Evolutionary conservation across 108 stramenopile genomes (phyloP).

Genomic region (Cyclotella baltica): DNA sequence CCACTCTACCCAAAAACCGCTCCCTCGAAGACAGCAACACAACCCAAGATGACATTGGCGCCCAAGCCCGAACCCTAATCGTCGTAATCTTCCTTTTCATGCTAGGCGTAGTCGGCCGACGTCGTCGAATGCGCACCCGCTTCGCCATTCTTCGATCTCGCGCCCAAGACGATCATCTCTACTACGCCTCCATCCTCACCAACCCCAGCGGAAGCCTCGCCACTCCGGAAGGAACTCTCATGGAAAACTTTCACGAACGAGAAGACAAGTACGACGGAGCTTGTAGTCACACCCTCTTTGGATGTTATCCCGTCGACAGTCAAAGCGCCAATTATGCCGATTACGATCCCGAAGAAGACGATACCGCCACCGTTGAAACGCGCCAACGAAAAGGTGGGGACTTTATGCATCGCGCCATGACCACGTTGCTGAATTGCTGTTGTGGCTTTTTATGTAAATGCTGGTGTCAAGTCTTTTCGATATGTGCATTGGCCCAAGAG

Average conservation of each 20-base stretch:
- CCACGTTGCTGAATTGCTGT: slow-evolving; percentile 64
- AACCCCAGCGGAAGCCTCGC: slow-evolving; percentile 51
- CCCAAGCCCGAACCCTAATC: slow-evolving; percentile 59
- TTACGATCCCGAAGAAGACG: slow-evolving; percentile 62
- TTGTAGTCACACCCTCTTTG: slow-evolving; percentile 85
- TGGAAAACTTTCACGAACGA: slow-evolving; percentile 54
- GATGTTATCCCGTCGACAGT: slow-evolving; percentile 87
- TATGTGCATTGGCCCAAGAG: slow-evolving; percentile 89
- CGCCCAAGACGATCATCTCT: slow-evolving; percentile 87
- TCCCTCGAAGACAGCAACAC: slow-evolving; percentile 26
- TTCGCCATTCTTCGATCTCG: slow-evolving; percentile 75
- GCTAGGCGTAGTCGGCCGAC: slow-evolving; percentile 78
- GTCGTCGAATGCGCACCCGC: slow-evolving; percentile 84
- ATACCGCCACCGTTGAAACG: slow-evolving; percentile 28
- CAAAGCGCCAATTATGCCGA: slow-evolving; percentile 62
- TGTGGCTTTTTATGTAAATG: slow-evolving; percentile 80
- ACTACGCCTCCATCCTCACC: slow-evolving; percentile 72
- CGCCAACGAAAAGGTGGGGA: slow-evolving; percentile 70
- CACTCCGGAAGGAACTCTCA: slow-evolving; percentile 61
- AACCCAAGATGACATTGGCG: slow-evolving; percentile 42
- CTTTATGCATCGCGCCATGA: slow-evolving; percentile 68
- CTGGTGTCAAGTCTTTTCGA: slow-evolving; percentile 84
- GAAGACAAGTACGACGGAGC: slow-evolving; percentile 90
- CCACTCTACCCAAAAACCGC: neutral
- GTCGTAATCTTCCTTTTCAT: slow-evolving; percentile 72